phyloP scores from a whole-genome alignment of 192 early-diverging fungal genomes.

The Backusella morwellensis region DNA sequence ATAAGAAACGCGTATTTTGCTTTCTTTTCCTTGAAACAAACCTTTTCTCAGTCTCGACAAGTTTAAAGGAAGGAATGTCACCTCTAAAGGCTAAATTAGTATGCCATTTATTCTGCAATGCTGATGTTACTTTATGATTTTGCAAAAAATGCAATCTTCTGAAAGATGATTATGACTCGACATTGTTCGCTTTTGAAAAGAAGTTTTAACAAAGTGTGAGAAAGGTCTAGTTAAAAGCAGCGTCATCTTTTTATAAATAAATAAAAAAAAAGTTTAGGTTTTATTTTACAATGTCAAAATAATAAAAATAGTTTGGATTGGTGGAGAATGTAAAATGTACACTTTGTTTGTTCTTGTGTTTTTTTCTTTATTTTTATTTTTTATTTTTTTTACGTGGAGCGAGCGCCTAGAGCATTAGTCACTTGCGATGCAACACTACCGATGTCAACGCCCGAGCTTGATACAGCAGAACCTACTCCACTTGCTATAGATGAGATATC shows the following conservation, averaged over 20 bases:
- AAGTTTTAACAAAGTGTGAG: constrained; percentile 2
- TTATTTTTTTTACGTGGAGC: neutral
- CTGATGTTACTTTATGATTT: constrained; percentile 60
- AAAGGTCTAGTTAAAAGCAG: neutral
- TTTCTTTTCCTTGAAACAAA: constrained; percentile 9
- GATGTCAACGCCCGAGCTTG: neutral
- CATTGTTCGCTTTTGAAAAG: constrained; percentile 5
- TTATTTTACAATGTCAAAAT: neutral
- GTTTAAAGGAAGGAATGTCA: constrained; percentile 79
- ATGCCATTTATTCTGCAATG: neutral
- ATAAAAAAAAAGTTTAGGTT: neutral
- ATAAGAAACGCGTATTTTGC: neutral
- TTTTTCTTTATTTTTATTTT: neutral
- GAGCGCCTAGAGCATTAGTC: neutral
- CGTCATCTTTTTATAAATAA: constrained; percentile 4
- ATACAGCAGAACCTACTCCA: neutral
- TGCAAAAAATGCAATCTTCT: constrained; percentile 85
- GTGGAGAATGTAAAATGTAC: neutral
- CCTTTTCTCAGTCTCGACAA: constrained; percentile 78
- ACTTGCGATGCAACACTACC: neutral
- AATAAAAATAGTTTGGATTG: neutral
- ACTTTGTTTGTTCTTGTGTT: neutral
- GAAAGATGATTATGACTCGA: constrained; percentile 34
- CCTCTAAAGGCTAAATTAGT: constrained; percentile 36
- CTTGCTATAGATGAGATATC: neutral